These are phyloP conservation scores for Erigeron canadensis DNA, from an alignment of 129 eudicot species.

Conservation along the genomic window DNA sequence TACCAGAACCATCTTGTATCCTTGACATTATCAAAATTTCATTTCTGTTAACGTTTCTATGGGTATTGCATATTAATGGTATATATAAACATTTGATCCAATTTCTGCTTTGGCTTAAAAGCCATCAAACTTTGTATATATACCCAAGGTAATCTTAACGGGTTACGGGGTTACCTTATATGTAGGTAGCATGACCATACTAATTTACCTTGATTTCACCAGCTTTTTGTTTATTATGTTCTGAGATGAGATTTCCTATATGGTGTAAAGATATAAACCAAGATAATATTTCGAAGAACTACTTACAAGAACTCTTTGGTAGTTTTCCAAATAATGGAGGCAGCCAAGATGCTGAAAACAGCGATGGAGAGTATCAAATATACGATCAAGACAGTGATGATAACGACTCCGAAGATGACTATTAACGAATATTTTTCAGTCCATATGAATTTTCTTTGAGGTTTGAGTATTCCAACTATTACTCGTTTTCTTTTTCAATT, in stretches of 20 bases:
- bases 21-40: slow-evolving; percentile 26
- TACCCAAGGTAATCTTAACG: not conserved
- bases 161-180: not conserved
- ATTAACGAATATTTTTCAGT: slow-evolving; percentile 19
- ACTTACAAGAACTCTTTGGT: slow-evolving; percentile 83
- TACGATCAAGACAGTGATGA: slow-evolving; percentile 70
- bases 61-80: not conserved
- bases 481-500: not conserved
- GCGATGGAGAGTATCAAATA: slow-evolving; percentile 69
- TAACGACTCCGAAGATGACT: slow-evolving; percentile 52
- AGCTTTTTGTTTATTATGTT: not conserved
- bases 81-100: not conserved
- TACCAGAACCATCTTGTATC: slow-evolving; percentile 65
- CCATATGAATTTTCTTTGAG: not conserved
- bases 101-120: not conserved
- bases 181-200: not conserved
- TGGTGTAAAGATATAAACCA: slow-evolving; percentile 47
- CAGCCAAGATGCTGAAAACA: slow-evolving; percentile 45
- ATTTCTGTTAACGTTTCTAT: not conserved
- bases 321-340: slow-evolving; percentile 62
- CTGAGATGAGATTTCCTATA: slow-evolving; percentile 41
- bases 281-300: slow-evolving; percentile 66
- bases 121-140: not conserved
- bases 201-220: not conserved
- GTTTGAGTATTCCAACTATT: not conserved